A percentile compares a stretch with the other conserved stretches of the same genome.
phyloP scores from a whole-genome alignment of 768 basidiomycete species.

The Suillus plorans region DNA sequence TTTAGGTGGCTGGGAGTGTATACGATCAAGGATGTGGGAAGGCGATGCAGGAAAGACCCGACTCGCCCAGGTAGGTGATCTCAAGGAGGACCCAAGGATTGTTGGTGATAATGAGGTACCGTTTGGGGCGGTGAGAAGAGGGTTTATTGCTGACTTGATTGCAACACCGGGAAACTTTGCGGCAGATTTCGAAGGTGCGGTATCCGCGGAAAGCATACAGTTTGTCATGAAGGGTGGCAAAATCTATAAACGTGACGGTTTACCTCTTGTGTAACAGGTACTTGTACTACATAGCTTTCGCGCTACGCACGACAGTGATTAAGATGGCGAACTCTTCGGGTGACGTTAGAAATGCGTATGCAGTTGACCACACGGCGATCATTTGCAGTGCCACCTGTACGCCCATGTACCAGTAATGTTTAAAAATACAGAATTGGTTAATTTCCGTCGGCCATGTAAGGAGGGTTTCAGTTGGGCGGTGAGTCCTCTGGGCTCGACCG shows the following conservation, averaged over 20 bases:
- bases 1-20: conserved; percentile 56
- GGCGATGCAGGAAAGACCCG: conserved; percentile 25
- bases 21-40: conserved; percentile 50
- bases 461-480: background rate
- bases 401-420: background rate
- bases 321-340: background rate
- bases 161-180: conserved; percentile 37
- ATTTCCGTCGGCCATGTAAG: background rate
- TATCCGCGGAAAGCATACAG: conserved; percentile 43
- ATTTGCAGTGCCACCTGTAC: background rate
- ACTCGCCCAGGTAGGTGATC: conserved; percentile 24
- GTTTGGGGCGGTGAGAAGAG: conserved; percentile 52
- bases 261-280: conserved; percentile 11
- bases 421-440: background rate
- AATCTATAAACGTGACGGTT: conserved; percentile 43
- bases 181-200: conserved; percentile 42
- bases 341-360: background rate
- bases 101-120: conserved; percentile 51
- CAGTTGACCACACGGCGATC: background rate
- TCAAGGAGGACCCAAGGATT: conserved; percentile 24
- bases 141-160: conserved; percentile 56
- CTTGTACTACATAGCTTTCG: background rate
- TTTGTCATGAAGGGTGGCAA: conserved; percentile 63
- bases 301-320: background rate
- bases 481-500: background rate